Base-by-base conservation (phyloP, 1,284 basidiomycete genomes). In the Phellinidium pouzarii region DNA sequence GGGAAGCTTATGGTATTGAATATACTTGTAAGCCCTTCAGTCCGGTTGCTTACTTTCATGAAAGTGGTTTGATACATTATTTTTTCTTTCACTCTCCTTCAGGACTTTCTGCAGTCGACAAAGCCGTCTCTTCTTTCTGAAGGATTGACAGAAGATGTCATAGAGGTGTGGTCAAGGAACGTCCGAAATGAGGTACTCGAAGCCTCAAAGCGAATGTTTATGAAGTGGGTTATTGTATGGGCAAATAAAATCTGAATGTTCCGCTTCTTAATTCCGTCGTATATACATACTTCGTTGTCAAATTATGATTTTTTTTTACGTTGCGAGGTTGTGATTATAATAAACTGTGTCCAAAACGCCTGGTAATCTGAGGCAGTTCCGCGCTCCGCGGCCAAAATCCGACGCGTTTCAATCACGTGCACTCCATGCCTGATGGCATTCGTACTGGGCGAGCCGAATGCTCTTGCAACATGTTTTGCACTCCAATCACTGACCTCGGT, bases 81-180 rank as follows among this genome's bases (percentile, higher is more conserved):
- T 29, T 40, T 2, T 38, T 19, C 19, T 40, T 37, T 23, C 12
- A 6, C 20, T 12, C 23, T 42, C 19, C 17, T 29, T 1, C 54
- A 55, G 54, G 54, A 55, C 44, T 55, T 55, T 25, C 38, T 55
- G 26, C 49, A 55, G 26, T 22, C 54, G 29, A 55, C 49, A 22
- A 47, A 43, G 26, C 50, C 50, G 14, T 44, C 51, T 1, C 51
- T 56, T 2, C 46, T 56, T 6, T 26, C 54, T 22, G 34, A 37
- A n/a, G 54, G 51, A 4, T 22, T 56, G 31, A 36, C 54, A 4
- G 40, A 52, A 17, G 36, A 53, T 6, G 40, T 42, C 19, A 51
- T 53, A 7, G 41, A 52, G 9, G 29, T 11, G 1, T 56, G 54
- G 54, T 37, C 29, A 17, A 38, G 31, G 37, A 56, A 56, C 41